These are phyloP conservation scores for Psophocarpus tetragonolobus DNA, from an alignment of 306 rosid species.

Conservation along the genomic window DNA sequence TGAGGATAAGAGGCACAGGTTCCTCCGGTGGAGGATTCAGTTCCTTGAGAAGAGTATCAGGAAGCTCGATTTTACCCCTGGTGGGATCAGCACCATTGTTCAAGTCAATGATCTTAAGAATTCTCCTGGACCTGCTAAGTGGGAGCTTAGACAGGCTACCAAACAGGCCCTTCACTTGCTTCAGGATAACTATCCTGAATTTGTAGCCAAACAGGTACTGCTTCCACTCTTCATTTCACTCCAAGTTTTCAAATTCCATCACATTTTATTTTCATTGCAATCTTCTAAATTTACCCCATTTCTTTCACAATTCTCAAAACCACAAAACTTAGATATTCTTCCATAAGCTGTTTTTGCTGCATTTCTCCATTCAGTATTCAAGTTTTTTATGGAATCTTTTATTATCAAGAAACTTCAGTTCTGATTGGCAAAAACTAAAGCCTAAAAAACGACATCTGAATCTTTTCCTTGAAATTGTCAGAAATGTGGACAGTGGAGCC, in stretches of 20 bases:
- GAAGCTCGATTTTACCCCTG: constrained; percentile 63
- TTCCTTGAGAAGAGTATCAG: constrained; percentile 66
- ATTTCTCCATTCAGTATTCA: too few species aligned
- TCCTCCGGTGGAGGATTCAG: constrained; percentile 65
- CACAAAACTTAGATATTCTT: too few species aligned
- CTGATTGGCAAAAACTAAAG: too few species aligned
- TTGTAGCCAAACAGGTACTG: constrained; percentile 75
- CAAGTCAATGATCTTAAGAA: constrained; percentile 72
- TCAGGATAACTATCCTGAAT: constrained; percentile 76
- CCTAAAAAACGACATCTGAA: too few species aligned
- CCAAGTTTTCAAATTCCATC: neutral
- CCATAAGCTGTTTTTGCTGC: too few species aligned
- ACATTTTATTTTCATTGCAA: neutral
- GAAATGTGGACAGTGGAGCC: too few species aligned
- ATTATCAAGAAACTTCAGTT: too few species aligned
- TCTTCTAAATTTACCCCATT: too few species aligned
- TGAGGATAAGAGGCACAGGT: constrained; percentile 60
- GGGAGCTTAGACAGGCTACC: constrained; percentile 78
- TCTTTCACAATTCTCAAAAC: too few species aligned
- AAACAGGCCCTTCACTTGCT: constrained; percentile 69
- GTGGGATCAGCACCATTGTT: constrained; percentile 62
- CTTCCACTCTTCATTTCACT: neutral
- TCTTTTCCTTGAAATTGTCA: too few species aligned
- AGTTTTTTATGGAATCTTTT: too few species aligned
- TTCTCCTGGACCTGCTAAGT: constrained; percentile 63